Base-by-base conservation (phyloP, 306 rosid species). In the Hylodesmum podocarpum region DNA sequence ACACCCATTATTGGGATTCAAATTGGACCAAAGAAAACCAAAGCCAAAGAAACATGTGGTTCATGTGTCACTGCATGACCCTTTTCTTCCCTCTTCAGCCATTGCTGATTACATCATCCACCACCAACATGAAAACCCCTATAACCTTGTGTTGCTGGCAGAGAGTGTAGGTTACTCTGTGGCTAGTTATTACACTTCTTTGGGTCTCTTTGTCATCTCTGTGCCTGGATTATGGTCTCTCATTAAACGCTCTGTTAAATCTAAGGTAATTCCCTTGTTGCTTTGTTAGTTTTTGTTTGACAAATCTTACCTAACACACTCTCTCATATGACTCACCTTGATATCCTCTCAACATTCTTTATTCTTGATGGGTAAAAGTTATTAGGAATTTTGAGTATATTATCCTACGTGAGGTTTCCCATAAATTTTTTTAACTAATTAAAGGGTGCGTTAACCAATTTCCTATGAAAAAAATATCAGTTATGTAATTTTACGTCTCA, bases 221-320 rank as follows among this genome's bases (percentile, higher is more conserved):
- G 92, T 92, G 10, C 97, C 97, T 21, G 97, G 98, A 44, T 87
- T 92, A 3, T 95, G 98, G 98, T 95, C 98, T 28, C 97, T 95
- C 81, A 95, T 95, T 89, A 95, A 95, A 71, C 97, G 97, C 75
- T 92, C 97, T 63, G 97, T 92, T 19, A 95, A 92, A 78, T 92
- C 98, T 81, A 95, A 95, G 88, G 98, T 91, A 51, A 70, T 36
- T 79, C 14, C 1, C 16, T 16, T 64, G 2, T 65, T 47, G 6
- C 29, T 70, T 47, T 16, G 1, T 27, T 15, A 22, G 1, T 22
- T 12, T 1, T 64, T 29, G 18, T 31, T 37, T 46, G 7, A 58
- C 12, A 64, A 55, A 1, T 24, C n/a, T n/a, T n/a, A n/a, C n/a
- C n/a, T n/a, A n/a, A n/a, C n/a, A n/a, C n/a, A n/a, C n/a, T n/a